Evolutionary conservation across 345 rosid species (phyloP), one percentile per base, ranked within the genome.

Genomic region (Lenwebbia sp.): DNA sequence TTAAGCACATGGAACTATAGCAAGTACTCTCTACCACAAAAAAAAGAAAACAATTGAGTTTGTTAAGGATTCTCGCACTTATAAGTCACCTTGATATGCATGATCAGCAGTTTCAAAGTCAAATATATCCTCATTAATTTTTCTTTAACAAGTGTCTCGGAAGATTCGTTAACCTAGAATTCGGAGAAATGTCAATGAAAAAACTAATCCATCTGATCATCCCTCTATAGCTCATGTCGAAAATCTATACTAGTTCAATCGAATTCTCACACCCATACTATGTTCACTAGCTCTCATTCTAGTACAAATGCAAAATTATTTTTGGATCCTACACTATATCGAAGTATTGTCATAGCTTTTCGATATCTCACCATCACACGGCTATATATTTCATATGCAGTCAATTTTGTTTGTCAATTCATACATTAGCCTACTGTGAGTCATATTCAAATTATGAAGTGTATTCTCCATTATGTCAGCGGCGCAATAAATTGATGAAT

Each of bases 91-190:
- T 0, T 0, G 2, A 58, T 14, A 58, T 28, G 23, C 22, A 62
- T 0, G 0, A 1, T 62, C 0, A 7, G 47, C 4, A 19, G 6
- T 21, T 4, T 33, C 6, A 9, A 65, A 65, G 8, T 70, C 2
- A 6, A 70, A 33, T 62, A 15, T 30, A 15, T 30, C 13, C 75
- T 5, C 37, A 1, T 60, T n/a, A 6, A 60, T n/a, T 30, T n/a
- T 6, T 62, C 14, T 62, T 30, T 3, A 62, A 30, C 11, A 30
- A 30, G 76, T 65, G 12, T 1, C 0, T 30, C 0, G 5, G 11
- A 17, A 30, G 0, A 9, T 41, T 30, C 12, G 2, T 10, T 65
- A 65, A 33, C 10, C 4, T 2, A 33, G 22, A 11, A 33, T 65
- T 65, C 40, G 19, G 1, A 9, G 3, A 21, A 70, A 7, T 1